Evolutionary conservation across 2,329 filamentous ascomycete species (phyloP), one percentile per base, ranked within the genome.

Genomic region (Lecanicillium sp.): DNA sequence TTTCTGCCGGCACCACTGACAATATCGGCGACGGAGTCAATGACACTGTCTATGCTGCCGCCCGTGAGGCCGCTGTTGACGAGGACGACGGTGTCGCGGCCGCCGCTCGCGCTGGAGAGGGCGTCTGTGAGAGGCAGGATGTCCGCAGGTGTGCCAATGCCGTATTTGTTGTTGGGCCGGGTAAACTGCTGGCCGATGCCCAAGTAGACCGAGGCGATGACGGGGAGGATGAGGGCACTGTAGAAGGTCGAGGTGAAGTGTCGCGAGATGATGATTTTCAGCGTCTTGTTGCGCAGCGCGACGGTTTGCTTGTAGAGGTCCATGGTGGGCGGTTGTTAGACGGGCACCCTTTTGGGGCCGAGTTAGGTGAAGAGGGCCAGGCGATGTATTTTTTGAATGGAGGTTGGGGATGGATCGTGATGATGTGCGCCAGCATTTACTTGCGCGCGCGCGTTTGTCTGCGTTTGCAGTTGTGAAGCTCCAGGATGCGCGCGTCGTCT

Each of bases 141-240:
- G 1, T 77, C 68, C 4, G 60, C 64, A 1, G 77, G 59, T 1
- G 69, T 59, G 28, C 79, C 82, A 49, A 94, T 78, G 33, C 87
- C 87, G 52, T 74, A 94, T 11, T 72, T 64, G 3, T 81, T 79
- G 4, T 83, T 79, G 2, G 85, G 79, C 2, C 86, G 72, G 53
- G 90, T 89, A 46, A 94, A 74, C 56, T 87, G 87, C 46, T 84
- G 79, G 6, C 85, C 81, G 56, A 81, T 86, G 32, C 67, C 71
- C 25, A 80, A 62, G 46, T 79, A 78, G 17, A 70, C 60, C 32
- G 72, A 69, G 37, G 79, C 58, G 34, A 71, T 55, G 37, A 81
- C 58, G 11, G 77, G 77, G 3, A 79, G 65, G 15, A 79, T 36
- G 41, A 80, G 65, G 2, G 75, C 70, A 38, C 72, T 71, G 44